Percentiles rank a stretch among this genome's conserved stretches.
Conservation (phyloP, 768 basidiomycete species). For the Cantharellus cinnabarinus region DNA sequence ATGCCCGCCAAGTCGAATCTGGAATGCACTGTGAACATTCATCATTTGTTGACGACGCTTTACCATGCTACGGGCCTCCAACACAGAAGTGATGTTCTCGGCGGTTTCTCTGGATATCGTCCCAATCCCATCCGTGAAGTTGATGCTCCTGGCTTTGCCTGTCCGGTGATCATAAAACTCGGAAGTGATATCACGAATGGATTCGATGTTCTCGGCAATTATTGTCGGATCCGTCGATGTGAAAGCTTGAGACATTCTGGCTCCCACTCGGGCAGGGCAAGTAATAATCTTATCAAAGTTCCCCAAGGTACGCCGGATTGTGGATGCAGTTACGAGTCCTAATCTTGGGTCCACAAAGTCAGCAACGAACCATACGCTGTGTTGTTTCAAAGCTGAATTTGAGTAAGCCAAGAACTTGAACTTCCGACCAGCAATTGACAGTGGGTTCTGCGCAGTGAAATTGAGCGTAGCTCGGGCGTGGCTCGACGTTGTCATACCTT, state of each 20-base stretch:
- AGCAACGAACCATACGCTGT: slow-evolving; percentile 65
- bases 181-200: slow-evolving; percentile 28
- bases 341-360: slow-evolving; percentile 23
- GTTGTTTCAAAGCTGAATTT: slow-evolving; percentile 54
- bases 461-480: not conserved
- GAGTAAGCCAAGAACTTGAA: slow-evolving; percentile 56
- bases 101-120: slow-evolving; percentile 38
- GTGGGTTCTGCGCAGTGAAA: not conserved
- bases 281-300: slow-evolving; percentile 29
- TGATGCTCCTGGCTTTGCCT: slow-evolving; percentile 17
- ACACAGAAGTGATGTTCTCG: slow-evolving; percentile 24
- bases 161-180: slow-evolving; percentile 5
- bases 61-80: slow-evolving; percentile 13
- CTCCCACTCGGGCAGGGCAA: slow-evolving; percentile 51
- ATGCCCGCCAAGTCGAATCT: slow-evolving; percentile 12
- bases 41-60: slow-evolving; percentile 21
- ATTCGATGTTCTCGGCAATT: slow-evolving; percentile 20
- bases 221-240: slow-evolving; percentile 45
- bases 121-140: slow-evolving; percentile 55
- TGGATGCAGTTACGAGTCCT: slow-evolving; percentile 22
- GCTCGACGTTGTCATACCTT: slow-evolving; percentile 28
- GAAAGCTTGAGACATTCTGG: slow-evolving; percentile 53
- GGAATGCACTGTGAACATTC: slow-evolving; percentile 27
- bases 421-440: slow-evolving; percentile 25
- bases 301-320: slow-evolving; percentile 36